Base-by-base conservation (phyloP, 495 filamentous ascomycete genomes). In the Astrocystis sublimbata region DNA sequence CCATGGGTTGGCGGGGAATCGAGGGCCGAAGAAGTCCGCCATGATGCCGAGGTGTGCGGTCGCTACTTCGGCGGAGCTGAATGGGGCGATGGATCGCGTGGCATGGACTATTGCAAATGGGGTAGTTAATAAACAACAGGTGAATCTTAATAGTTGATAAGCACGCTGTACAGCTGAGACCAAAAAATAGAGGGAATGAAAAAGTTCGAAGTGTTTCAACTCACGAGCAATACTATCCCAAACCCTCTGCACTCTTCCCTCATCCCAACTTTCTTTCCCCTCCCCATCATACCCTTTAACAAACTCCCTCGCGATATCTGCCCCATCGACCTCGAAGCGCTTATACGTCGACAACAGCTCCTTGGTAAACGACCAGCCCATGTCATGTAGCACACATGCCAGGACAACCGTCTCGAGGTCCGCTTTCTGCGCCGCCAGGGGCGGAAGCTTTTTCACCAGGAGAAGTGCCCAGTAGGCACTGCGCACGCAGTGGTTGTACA, bases 271-370 rank as follows among this genome's bases (percentile, higher is more conserved):
- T 7, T 38, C 50, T 3, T 66, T 64, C 7, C 63, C 35, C 7
- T 45, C 55, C 15, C 19, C 52, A 1, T 30, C 56, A 53, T 77
- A 67, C 13, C 40, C 46, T 3, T 47, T 28, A 2, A 85, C 52
- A 53, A 82, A 86, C 0, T 73, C 73, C 0, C 77, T 67, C 3
- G 82, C 80, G 1, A 72, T 75, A 60, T 81, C 76, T 6, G 82
- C 83, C 41, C 82, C 73, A 57, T 86, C 82, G 30, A 87, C 82
- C 63, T 86, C 82, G 69, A 86, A 86, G 4, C 83, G 73, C 55
- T 79, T 81, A 65, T 83, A 79, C 8, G 58, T 49, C 58, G 30
- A 83, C 28, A 5, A 31, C 31, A 51, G 62, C 33, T 62, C 64
- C 4, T 65, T 62, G 0, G 65, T 75, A 5, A 53, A 54, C 46